Percentiles rank a stretch among this genome's conserved stretches.
Conservation (phyloP, 1,284 basidiomycete genomes). For the Pseudozyma tsukubaensis region DNA sequence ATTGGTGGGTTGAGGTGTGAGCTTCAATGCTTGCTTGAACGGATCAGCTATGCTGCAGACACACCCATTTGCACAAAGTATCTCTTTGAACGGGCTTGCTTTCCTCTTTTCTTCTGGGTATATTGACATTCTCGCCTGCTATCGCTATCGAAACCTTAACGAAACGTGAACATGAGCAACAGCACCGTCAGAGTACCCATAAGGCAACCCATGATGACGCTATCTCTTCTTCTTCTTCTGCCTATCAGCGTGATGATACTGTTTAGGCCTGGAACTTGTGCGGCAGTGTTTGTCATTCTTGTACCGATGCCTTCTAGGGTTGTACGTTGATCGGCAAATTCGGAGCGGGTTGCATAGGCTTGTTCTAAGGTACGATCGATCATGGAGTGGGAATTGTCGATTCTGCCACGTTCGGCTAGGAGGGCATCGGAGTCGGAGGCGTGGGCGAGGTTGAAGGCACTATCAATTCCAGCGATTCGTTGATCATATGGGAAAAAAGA, state of each 20-base stretch:
- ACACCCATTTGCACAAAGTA: neutral
- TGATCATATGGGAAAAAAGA: neutral
- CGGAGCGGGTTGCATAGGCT: slow-evolving; percentile 95
- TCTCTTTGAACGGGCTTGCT: neutral
- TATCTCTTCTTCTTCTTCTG: slow-evolving; percentile 86
- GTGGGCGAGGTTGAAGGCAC: slow-evolving; percentile 77
- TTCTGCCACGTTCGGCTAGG: slow-evolving; percentile 84
- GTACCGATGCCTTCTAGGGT: slow-evolving; percentile 81
- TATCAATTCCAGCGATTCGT: slow-evolving; percentile 37
- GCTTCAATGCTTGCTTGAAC: too few species aligned
- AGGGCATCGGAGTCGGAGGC: slow-evolving; percentile 86
- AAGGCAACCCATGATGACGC: slow-evolving; percentile 86
- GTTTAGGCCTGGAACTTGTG: slow-evolving; percentile 91
- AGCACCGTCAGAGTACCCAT: slow-evolving; percentile 85
- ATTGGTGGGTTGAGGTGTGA: too few species aligned
- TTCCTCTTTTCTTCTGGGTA: neutral
- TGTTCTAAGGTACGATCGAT: slow-evolving; percentile 91
- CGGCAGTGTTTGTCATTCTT: slow-evolving; percentile 78
- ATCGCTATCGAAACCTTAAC: slow-evolving; percentile 8
- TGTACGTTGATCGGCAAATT: slow-evolving; percentile 86
- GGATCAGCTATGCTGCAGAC: too few species aligned
- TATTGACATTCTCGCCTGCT: neutral
- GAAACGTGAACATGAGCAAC: slow-evolving; percentile 76
- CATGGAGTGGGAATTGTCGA: slow-evolving; percentile 94
- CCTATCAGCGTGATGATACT: slow-evolving; percentile 91